These are phyloP conservation scores for Macrotyloma uniflorum DNA, from an alignment of 306 rosid species.

Conservation along the genomic window DNA sequence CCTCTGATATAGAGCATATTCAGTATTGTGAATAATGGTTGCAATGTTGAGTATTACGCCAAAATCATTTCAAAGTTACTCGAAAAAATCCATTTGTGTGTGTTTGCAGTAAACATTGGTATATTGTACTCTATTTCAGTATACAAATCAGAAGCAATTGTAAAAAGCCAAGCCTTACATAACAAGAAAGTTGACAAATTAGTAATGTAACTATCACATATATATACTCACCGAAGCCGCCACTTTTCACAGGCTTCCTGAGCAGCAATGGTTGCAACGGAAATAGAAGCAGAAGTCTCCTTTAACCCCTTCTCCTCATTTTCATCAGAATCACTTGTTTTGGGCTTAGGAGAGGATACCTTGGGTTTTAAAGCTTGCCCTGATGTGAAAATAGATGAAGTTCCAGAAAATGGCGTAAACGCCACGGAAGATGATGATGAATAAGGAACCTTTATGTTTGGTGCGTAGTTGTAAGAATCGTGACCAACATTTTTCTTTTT, in stretches of 20 bases:
- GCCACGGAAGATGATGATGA: conserved; percentile 66
- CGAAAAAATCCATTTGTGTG: not conserved
- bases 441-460: conserved; percentile 62
- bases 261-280: conserved; percentile 56
- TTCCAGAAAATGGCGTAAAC: conserved; percentile 56
- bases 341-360: conserved; percentile 47
- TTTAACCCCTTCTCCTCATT: conserved; percentile 51
- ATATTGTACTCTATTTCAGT: conserved; percentile 22
- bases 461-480: conserved; percentile 51
- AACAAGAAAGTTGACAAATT: conserved; percentile 14
- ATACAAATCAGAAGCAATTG: conserved; percentile 26
- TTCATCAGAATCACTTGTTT: conserved; percentile 44
- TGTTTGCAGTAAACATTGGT: conserved; percentile 8
- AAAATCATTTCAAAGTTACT: conserved; percentile 26
- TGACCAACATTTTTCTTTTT: conserved; percentile 73
- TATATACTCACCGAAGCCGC: conserved; percentile 74
- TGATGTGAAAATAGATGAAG: conserved; percentile 53
- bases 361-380: conserved; percentile 55
- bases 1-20: conserved; percentile 70
- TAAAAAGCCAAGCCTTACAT: conserved; percentile 15
- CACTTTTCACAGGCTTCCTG: conserved; percentile 96
- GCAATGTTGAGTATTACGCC: conserved; percentile 16
- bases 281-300: conserved; percentile 52
- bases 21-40: conserved; percentile 29
- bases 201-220: conserved; percentile 31